These are phyloP conservation scores for Diplodia mutila DNA, from an alignment of 2,329 filamentous ascomycete genomes.

Conservation along the genomic window DNA sequence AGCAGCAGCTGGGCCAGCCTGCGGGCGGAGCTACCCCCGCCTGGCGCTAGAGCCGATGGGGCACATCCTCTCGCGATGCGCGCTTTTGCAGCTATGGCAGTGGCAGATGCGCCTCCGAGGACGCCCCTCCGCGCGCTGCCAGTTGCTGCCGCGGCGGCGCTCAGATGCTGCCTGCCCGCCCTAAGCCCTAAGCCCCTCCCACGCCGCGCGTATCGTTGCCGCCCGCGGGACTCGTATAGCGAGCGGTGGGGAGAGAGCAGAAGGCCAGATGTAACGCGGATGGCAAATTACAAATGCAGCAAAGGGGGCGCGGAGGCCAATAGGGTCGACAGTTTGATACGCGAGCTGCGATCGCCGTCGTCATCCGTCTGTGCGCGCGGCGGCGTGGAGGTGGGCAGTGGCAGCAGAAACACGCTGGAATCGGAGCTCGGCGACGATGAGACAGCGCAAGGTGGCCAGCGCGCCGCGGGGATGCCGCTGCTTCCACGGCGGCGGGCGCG, in stretches of 20 bases:
- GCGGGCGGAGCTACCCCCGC: conserved; percentile 18
- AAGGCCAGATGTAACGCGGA: conserved; percentile 20
- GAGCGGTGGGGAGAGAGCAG: conserved; percentile 9
- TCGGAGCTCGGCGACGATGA: conserved; percentile 3
- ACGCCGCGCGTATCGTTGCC: conserved; percentile 22
- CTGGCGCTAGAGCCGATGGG: conserved; percentile 16
- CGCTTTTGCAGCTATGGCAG: conserved; percentile 17
- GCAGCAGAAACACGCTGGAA: conserved; percentile 10
- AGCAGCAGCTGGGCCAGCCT: conserved; percentile 14
- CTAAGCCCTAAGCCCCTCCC: not conserved
- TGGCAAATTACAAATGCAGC: conserved; percentile 24
- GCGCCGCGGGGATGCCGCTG: conserved; percentile 22
- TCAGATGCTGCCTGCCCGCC: not conserved
- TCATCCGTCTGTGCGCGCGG: conserved; percentile 13
- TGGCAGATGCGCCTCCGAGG: conserved; percentile 6
- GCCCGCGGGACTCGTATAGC: conserved; percentile 19
- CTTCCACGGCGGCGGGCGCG: conserved; percentile 11
- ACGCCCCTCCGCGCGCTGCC: not conserved
- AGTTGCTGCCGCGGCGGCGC: not conserved
- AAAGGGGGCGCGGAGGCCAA: conserved; percentile 3
- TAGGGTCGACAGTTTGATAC: conserved; percentile 20
- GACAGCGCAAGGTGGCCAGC: conserved; percentile 17
- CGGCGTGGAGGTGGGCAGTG: not conserved
- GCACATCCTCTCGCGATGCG: conserved; percentile 16
- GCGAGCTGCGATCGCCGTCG: conserved; percentile 21